Conservation (phyloP, 257 asterid genomes). For the Mitragyna speciosa region DNA sequence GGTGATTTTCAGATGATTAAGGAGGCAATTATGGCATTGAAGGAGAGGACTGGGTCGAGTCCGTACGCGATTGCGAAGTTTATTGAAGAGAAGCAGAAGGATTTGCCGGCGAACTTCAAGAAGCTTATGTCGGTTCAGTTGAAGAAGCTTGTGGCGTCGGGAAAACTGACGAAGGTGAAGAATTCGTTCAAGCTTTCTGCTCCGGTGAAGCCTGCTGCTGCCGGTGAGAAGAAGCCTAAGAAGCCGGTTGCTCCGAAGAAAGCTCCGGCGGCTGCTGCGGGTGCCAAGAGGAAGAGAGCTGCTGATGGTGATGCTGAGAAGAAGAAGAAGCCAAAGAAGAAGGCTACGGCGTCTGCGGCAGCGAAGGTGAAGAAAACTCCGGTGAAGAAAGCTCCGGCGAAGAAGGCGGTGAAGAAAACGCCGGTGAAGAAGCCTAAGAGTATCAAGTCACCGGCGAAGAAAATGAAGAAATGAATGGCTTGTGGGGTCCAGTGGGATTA, state of each 20-base stretch:
- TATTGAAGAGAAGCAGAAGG: slow-evolving; percentile 70
- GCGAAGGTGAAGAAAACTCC: slow-evolving; percentile 5
- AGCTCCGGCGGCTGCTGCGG: background rate
- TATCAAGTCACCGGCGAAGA: slow-evolving; percentile 31
- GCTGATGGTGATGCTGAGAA: background rate
- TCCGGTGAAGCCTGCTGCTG: background rate
- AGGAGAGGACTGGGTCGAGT: slow-evolving; percentile 85
- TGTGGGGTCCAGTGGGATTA: background rate
- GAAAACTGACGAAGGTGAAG: slow-evolving; percentile 64
- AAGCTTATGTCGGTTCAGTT: slow-evolving; percentile 63
- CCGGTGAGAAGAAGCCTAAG: slow-evolving; percentile 13
- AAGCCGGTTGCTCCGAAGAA: background rate
- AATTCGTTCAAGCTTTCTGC: slow-evolving; percentile 49
- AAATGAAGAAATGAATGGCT: slow-evolving; percentile 5
- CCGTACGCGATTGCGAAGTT: slow-evolving; percentile 72
- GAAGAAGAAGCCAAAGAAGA: slow-evolving; percentile 17
- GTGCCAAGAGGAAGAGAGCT: slow-evolving; percentile 8
- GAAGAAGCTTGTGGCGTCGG: slow-evolving; percentile 64
- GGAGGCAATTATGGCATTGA: slow-evolving; percentile 71
- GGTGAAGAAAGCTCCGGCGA: slow-evolving; percentile 1
- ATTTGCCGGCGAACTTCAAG: slow-evolving; percentile 66
- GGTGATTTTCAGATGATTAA: slow-evolving; percentile 56
- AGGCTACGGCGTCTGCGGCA: background rate
- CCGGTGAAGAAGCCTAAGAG: slow-evolving; percentile 25
- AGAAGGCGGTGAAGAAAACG: slow-evolving; percentile 2